phyloP scores from a whole-genome alignment of 192 early-diverging fungal genomes.

The Haplosporangium gracile region DNA sequence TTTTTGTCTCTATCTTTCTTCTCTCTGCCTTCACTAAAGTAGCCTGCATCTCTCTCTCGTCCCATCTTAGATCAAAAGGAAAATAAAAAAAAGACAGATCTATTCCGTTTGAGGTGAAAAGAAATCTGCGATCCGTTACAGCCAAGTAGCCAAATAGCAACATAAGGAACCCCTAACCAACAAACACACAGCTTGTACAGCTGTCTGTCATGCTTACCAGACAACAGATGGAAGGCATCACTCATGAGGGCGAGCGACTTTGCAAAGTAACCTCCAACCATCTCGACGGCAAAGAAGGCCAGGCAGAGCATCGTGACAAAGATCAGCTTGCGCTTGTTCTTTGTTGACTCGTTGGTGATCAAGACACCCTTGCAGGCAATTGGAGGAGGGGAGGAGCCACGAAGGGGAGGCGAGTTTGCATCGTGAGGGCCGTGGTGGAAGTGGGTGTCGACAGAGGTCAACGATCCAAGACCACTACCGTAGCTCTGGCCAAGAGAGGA shows the following conservation, averaged over 20 bases:
- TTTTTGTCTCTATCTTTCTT: no score
- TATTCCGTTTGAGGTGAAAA: background rate
- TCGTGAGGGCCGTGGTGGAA: conserved; percentile 28
- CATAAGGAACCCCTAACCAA: background rate
- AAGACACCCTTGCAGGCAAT: conserved; percentile 52
- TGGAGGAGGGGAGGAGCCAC: conserved; percentile 30
- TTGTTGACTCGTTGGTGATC: conserved; percentile 54
- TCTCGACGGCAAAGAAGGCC: conserved; percentile 74
- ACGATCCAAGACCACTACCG: conserved; percentile 9
- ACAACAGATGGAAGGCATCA: conserved; percentile 84
- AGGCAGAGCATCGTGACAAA: conserved; percentile 52
- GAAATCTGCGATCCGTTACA: background rate
- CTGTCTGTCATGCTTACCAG: conserved; percentile 54
- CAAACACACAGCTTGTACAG: background rate
- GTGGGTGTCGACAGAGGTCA: background rate
- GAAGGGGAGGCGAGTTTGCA: conserved; percentile 21
- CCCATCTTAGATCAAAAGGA: background rate
- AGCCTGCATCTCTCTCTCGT: background rate
- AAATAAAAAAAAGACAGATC: background rate
- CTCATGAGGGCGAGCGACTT: conserved; percentile 77
- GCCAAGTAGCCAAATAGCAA: background rate
- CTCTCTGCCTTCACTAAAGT: no score
- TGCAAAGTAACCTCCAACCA: conserved; percentile 73
- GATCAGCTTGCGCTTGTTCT: conserved; percentile 56
- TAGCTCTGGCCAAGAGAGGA: conserved; percentile 23